Base-by-base conservation (phyloP, 805 yeast species). In the Cyberlindnera lachancei region DNA sequence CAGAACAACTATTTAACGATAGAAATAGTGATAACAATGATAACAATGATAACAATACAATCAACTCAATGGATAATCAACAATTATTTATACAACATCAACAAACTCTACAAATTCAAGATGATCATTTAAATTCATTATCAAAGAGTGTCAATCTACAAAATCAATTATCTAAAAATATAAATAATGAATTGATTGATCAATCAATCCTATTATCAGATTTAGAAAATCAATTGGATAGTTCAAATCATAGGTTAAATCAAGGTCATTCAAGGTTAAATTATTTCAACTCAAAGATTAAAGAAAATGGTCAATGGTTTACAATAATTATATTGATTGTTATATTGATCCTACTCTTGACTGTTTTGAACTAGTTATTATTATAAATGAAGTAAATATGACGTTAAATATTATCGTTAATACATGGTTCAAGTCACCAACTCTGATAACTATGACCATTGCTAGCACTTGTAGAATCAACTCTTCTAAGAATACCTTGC, bases 131-230 rank as follows among this genome's bases (percentile, higher is more conserved):
- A 8, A 58, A 56, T 9, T 28, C 47, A 1, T 44, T 74, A 4
- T 57, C 75, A 2, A 42, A 49, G 5, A 64, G 75, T 0, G 65
- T 73, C 1, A 53, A 56, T 19, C 55, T 64, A 24, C 70, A 70
- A 31, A 63, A 63, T 38, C 61, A 57, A 2, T 53, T 74, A 27
- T 67, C 78, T 3, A 24, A 63, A 8, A 61, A 56, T 20, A 73
- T 74, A 10, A 60, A 70, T 36, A 56, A 53, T 6, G 79, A 74
- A 40, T 46, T 73, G 8, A 57, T 53, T 10, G 66, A 64, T 4
- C 79, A 73, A 30, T 58, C 71, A 46, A 65, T 64, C 16, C 39
- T 73, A 12, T 44, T 73, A 18, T 62, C 63, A 20, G 79, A 73
- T 42, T 46, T 73, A 23, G 80, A 74, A 39, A 48, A 50, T 16